Evolutionary conservation across 2,329 filamentous ascomycete species (phyloP).

Genomic region (Cercospora sojina): DNA sequence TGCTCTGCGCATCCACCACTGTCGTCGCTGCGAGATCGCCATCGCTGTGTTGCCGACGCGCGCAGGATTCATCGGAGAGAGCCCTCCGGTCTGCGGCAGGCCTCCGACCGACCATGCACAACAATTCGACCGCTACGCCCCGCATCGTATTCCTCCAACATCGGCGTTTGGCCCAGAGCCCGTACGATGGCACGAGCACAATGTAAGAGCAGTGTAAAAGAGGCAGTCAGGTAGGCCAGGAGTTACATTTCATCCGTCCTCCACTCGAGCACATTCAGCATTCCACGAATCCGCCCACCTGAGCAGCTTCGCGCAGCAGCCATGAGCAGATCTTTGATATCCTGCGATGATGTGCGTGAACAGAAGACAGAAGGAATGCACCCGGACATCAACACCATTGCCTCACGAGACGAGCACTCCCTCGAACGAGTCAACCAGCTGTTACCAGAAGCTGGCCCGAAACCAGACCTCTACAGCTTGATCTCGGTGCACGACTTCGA

Average conservation of each 20-base stretch:
- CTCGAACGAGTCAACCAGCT: slow-evolving; percentile 10
- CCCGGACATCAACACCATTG: slow-evolving; percentile 11
- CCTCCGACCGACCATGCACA: not conserved
- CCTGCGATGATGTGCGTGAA: not conserved
- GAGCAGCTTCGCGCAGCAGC: not conserved
- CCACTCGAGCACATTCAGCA: not conserved
- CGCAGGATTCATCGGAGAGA: not conserved
- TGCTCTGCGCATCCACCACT: not conserved
- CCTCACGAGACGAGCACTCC: slow-evolving; percentile 1
- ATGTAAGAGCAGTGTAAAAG: not conserved
- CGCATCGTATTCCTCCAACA: not conserved
- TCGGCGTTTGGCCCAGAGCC: not conserved
- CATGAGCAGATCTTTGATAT: not conserved
- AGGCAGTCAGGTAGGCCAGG: not conserved
- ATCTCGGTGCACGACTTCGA: slow-evolving; percentile 51
- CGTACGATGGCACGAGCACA: not conserved
- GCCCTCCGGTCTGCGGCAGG: not conserved
- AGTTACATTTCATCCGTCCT: not conserved
- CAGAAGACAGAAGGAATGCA: slow-evolving; percentile 9
- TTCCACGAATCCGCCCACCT: not conserved
- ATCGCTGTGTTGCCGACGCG: not conserved
- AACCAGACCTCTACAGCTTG: slow-evolving; percentile 48
- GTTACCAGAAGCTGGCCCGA: slow-evolving; percentile 33
- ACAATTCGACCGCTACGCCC: not conserved
- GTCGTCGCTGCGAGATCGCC: not conserved